A percentile compares a stretch with the other conserved stretches of the same genome.
Evolutionary conservation across 2,329 filamentous ascomycete species (phyloP).

Genomic region (Diaporthe amygdali): DNA sequence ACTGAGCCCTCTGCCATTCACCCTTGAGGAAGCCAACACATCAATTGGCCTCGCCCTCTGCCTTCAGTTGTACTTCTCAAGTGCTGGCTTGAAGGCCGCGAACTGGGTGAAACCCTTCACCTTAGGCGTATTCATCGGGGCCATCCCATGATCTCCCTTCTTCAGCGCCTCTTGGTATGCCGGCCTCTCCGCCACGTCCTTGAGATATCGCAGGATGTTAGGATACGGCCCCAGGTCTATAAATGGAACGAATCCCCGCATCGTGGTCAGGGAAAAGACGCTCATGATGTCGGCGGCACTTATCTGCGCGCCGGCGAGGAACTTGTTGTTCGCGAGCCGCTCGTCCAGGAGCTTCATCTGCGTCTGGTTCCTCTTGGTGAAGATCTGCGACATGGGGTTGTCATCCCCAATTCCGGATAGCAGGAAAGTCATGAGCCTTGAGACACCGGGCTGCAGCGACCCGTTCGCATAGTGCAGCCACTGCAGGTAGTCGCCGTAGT

Average conservation of each 20-base stretch:
- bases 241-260: constrained; percentile 55
- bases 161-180: constrained; percentile 53
- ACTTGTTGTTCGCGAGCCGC: constrained; percentile 52
- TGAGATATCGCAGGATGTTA: constrained; percentile 51
- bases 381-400: constrained; percentile 29
- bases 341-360: constrained; percentile 52
- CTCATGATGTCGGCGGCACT: constrained; percentile 71
- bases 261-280: constrained; percentile 65
- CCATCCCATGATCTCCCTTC: constrained; percentile 54
- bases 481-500: constrained; percentile 67
- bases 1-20: not conserved
- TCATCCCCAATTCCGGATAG: constrained; percentile 37
- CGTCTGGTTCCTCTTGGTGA: constrained; percentile 34
- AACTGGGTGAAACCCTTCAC: constrained; percentile 21
- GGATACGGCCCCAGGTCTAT: constrained; percentile 46
- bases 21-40: not conserved
- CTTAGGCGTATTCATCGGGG: constrained; percentile 29
- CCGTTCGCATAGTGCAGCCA: constrained; percentile 66
- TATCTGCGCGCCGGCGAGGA: constrained; percentile 65
- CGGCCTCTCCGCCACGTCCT: constrained; percentile 47
- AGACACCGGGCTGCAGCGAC: constrained; percentile 17
- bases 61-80: not conserved
- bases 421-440: constrained; percentile 39
- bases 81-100: not conserved
- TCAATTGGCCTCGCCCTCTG: too few species aligned